A percentile compares a stretch with the other conserved stretches of the same genome.
Evolutionary conservation across 768 basidiomycete genomes (phyloP).

Genomic region (Lactifluus subvellereus): DNA sequence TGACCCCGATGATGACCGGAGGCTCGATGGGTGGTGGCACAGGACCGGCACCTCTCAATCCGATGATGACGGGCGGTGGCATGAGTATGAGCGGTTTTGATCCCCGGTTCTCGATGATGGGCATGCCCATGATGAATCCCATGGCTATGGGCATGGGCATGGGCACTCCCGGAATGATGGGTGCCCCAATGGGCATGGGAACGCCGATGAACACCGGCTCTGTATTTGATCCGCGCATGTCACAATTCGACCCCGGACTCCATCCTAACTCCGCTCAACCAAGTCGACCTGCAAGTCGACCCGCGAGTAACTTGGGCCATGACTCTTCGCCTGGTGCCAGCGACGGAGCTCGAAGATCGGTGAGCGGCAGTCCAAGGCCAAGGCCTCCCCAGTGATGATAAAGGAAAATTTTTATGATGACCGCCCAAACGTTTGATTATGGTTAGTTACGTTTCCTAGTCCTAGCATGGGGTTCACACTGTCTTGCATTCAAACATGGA

Average conservation of each 20-base stretch:
- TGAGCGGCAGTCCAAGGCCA: slow-evolving; percentile 15
- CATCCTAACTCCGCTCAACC: slow-evolving; percentile 13
- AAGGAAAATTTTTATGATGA: background rate
- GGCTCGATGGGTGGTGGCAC: slow-evolving; percentile 15
- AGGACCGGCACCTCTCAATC: slow-evolving; percentile 25
- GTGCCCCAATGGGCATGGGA: slow-evolving; percentile 17
- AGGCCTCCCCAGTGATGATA: slow-evolving; percentile 10
- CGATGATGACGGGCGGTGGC: slow-evolving; percentile 26
- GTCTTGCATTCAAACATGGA: background rate
- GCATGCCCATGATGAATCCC: slow-evolving; percentile 28
- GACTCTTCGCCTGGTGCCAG: slow-evolving; percentile 1
- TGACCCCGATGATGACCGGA: slow-evolving; percentile 34
- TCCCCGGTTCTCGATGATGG: slow-evolving; percentile 25
- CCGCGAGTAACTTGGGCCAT: slow-evolving; percentile 1
- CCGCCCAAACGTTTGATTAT: background rate
- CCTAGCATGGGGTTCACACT: background rate
- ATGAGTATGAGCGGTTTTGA: slow-evolving; percentile 15
- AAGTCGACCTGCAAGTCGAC: background rate
- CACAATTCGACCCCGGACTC: slow-evolving; percentile 21
- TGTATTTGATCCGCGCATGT: slow-evolving; percentile 21
- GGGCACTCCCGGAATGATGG: slow-evolving; percentile 18
- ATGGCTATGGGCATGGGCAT: slow-evolving; percentile 20
- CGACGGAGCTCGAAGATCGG: slow-evolving; percentile 13
- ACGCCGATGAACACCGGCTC: slow-evolving; percentile 19
- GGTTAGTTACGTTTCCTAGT: background rate